Percentiles rank a stretch among this genome's conserved stretches.
These are phyloP conservation scores for Xylariaceae sp. DNA, from an alignment of 2,329 filamentous ascomycete genomes.

Conservation along the genomic window DNA sequence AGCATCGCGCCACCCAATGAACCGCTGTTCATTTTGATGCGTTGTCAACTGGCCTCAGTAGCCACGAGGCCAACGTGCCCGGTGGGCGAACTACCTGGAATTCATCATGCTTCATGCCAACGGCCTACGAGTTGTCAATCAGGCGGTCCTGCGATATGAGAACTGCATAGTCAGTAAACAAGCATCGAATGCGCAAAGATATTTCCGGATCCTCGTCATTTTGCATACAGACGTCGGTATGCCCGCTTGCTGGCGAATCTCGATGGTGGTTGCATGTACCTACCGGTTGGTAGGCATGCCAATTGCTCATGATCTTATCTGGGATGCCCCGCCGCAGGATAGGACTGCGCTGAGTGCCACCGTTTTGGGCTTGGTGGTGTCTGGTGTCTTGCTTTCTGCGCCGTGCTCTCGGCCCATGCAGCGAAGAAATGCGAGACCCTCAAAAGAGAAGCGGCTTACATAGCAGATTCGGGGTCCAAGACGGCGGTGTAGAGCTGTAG, in stretches of 20 bases:
- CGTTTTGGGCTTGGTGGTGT: slow-evolving; percentile 16
- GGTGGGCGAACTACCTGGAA: background rate
- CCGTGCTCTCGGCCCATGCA: slow-evolving; percentile 7
- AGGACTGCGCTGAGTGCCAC: slow-evolving; percentile 10
- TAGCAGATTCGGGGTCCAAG: slow-evolving; percentile 10
- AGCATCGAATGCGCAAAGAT: slow-evolving; percentile 6
- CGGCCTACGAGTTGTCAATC: slow-evolving; percentile 8
- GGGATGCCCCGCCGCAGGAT: slow-evolving; percentile 12
- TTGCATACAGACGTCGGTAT: background rate
- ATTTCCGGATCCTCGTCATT: background rate
- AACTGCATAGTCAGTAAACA: slow-evolving; percentile 8
- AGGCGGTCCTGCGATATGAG: slow-evolving; percentile 5
- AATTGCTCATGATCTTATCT: slow-evolving; percentile 5
- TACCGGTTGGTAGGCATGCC: no score
- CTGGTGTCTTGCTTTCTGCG: background rate
- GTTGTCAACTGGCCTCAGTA: slow-evolving; percentile 17
- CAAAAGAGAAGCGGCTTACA: background rate
- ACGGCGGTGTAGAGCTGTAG: slow-evolving; percentile 17
- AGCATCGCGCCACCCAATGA: slow-evolving; percentile 3
- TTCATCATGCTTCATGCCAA: slow-evolving; percentile 2
- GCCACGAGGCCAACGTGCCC: slow-evolving; percentile 8
- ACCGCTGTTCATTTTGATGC: slow-evolving; percentile 19
- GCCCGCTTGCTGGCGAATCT: background rate
- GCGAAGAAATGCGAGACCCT: slow-evolving; percentile 1
- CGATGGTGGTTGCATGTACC: slow-evolving; percentile 2